Evolutionary conservation across 2,329 filamentous ascomycete genomes (phyloP).

Genomic region (Lecanicillium sp.): DNA sequence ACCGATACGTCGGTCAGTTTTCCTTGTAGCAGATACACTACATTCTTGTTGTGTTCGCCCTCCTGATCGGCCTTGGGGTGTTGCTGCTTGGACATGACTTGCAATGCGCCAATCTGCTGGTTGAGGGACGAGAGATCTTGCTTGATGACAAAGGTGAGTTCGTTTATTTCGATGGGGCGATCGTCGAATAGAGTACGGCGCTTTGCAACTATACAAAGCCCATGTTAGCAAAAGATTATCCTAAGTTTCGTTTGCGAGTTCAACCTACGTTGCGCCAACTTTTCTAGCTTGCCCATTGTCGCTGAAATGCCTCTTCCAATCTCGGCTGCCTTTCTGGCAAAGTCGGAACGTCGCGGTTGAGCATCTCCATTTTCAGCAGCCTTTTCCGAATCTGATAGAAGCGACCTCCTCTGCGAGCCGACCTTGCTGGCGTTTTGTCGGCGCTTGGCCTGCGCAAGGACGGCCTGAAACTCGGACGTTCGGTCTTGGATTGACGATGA

Average conservation of each 20-base stretch:
- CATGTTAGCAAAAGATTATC: constrained; percentile 8
- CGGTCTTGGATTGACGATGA: constrained; percentile 90
- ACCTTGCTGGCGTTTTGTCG: constrained; percentile 69
- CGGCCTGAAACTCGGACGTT: constrained; percentile 89
- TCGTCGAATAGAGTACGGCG: constrained; percentile 97
- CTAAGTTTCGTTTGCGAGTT: not conserved
- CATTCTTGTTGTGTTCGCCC: constrained; percentile 96
- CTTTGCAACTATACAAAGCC: constrained; percentile 60
- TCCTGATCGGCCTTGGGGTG: constrained; percentile 70
- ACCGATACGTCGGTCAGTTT: constrained; percentile 87
- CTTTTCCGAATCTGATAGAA: constrained; percentile 68
- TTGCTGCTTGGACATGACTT: constrained; percentile 67
- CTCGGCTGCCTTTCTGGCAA: constrained; percentile 82
- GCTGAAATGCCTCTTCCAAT: constrained; percentile 86
- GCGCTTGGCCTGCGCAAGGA: constrained; percentile 78
- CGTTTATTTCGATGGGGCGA: constrained; percentile 90
- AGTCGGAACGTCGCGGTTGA: constrained; percentile 68
- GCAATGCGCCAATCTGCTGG: constrained; percentile 78
- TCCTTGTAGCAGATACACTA: constrained; percentile 83
- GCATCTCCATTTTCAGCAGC: constrained; percentile 46
- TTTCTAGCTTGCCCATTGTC: constrained; percentile 92
- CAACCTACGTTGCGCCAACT: constrained; percentile 69
- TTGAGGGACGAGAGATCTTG: constrained; percentile 82
- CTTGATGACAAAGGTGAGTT: constrained; percentile 96
- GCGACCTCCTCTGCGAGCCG: constrained; percentile 69